Evolutionary conservation across 2,329 filamentous ascomycete genomes (phyloP).

Genomic region (Botrytis deweyae): DNA sequence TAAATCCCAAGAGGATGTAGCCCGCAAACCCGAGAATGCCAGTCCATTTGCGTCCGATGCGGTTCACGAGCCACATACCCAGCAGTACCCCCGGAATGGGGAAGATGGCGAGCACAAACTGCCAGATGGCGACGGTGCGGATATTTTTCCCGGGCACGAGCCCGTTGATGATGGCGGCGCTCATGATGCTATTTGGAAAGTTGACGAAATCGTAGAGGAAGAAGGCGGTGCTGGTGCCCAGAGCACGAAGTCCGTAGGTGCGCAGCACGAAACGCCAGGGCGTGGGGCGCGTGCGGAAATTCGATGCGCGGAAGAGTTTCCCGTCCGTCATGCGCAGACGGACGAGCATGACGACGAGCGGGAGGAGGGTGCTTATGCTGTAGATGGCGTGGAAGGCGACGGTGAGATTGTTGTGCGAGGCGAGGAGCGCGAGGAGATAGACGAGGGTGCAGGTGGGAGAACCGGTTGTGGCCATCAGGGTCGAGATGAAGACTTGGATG

Average conservation of each 20-base stretch:
- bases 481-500: conserved; percentile 14
- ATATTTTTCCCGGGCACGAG: conserved; percentile 40
- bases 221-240: conserved; percentile 40
- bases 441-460: background rate
- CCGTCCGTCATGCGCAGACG: conserved; percentile 39
- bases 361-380: conserved; percentile 40
- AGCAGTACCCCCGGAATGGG: conserved; percentile 41
- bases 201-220: conserved; percentile 43
- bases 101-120: conserved; percentile 40
- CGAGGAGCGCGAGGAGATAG: conserved; percentile 39
- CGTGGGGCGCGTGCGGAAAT: background rate
- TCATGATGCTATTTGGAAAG: conserved; percentile 43
- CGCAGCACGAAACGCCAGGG: background rate
- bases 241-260: conserved; percentile 8
- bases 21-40: background rate
- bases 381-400: conserved; percentile 37
- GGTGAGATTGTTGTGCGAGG: conserved; percentile 40
- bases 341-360: conserved; percentile 39
- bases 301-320: background rate
- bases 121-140: conserved; percentile 41
- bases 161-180: conserved; percentile 39
- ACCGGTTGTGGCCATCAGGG: conserved; percentile 16
- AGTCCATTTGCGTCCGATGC: conserved; percentile 31
- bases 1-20: conserved; percentile 7
- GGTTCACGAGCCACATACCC: conserved; percentile 40